Percentiles rank a stretch among this genome's conserved stretches.
phyloP scores from a whole-genome alignment of 2,329 filamentous ascomycete species.

The Pyrenophora graminea region DNA sequence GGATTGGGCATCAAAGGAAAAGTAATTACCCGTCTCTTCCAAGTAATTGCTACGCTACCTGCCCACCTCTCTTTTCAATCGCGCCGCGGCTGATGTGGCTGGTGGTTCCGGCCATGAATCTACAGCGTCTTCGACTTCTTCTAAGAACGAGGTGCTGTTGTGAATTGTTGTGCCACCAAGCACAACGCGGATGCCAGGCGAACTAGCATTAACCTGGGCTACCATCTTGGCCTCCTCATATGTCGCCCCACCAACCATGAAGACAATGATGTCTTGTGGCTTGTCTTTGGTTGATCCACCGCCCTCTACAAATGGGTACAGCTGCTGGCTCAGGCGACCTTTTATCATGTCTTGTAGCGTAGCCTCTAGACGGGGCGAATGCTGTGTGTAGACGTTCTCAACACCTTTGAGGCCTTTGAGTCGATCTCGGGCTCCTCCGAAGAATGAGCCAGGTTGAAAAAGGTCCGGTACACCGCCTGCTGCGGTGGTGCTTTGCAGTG shows the following conservation, averaged over 20 bases:
- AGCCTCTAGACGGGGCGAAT: constrained; percentile 83
- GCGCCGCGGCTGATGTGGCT: constrained; percentile 59
- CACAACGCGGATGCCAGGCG: constrained; percentile 85
- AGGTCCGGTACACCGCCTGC: constrained; percentile 85
- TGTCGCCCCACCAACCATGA: constrained; percentile 89
- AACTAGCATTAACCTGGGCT: constrained; percentile 89
- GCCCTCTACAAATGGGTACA: constrained; percentile 93
- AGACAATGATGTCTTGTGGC: constrained; percentile 93
- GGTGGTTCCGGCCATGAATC: constrained; percentile 75
- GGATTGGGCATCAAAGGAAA: too few relatives aligned
- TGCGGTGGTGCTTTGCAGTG: constrained; percentile 73
- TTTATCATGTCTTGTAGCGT: constrained; percentile 94
- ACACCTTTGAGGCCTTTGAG: constrained; percentile 97
- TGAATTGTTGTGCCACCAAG: constrained; percentile 86
- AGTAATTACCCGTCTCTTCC: too few relatives aligned
- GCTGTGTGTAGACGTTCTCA: constrained; percentile 98
- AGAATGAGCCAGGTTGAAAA: constrained; percentile 86
- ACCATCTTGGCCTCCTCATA: constrained; percentile 98
- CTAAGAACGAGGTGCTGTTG: constrained; percentile 84
- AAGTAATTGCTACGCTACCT: constrained; percentile 39
- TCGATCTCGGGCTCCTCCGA: constrained; percentile 81
- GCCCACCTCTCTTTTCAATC: constrained; percentile 65
- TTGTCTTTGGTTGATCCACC: constrained; percentile 87
- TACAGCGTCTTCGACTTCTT: constrained; percentile 89
- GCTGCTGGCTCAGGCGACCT: constrained; percentile 79